A percentile compares a stretch with the other conserved stretches of the same genome.
phyloP scores from a whole-genome alignment of 768 basidiomycete genomes.

The Serendipita sp. region DNA sequence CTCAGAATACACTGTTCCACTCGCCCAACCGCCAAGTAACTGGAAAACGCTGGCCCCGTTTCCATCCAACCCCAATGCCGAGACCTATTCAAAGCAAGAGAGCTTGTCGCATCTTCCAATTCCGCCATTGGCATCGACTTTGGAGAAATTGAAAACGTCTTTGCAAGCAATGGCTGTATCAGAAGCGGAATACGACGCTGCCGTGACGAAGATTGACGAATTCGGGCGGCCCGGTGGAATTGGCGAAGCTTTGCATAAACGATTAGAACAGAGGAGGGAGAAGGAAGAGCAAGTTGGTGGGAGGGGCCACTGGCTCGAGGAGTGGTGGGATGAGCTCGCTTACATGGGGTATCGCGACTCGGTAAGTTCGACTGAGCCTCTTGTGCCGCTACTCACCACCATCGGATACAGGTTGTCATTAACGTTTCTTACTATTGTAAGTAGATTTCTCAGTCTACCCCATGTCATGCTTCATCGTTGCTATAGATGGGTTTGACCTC shows the following conservation, averaged over 20 bases:
- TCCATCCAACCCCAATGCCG: constrained; percentile 28
- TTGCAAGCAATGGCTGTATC: constrained; percentile 59
- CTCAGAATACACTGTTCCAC: background rate
- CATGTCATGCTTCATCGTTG: constrained; percentile 6
- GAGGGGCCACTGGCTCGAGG: constrained; percentile 60
- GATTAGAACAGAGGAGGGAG: constrained; percentile 39
- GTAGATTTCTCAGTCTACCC: constrained; percentile 15
- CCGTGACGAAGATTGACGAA: constrained; percentile 47
- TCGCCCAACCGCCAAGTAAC: constrained; percentile 15
- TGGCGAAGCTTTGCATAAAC: constrained; percentile 35
- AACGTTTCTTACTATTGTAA: constrained; percentile 92
- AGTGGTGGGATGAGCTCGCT: constrained; percentile 84
- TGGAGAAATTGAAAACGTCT: constrained; percentile 50
- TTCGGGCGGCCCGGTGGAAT: constrained; percentile 32
- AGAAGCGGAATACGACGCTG: constrained; percentile 37
- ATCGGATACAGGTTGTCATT: constrained; percentile 43
- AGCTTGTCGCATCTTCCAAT: constrained; percentile 62
- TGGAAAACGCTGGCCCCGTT: constrained; percentile 64
- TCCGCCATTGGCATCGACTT: constrained; percentile 46
- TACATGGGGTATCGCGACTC: constrained; percentile 81
- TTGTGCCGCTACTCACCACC: constrained; percentile 3
- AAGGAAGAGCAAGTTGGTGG: constrained; percentile 24
- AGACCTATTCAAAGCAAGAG: constrained; percentile 51
- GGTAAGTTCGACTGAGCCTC: constrained; percentile 26
- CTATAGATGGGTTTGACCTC: constrained; percentile 57